Conservation (phyloP, 116 monocot species). For the Papilionanthe hybrid region DNA sequence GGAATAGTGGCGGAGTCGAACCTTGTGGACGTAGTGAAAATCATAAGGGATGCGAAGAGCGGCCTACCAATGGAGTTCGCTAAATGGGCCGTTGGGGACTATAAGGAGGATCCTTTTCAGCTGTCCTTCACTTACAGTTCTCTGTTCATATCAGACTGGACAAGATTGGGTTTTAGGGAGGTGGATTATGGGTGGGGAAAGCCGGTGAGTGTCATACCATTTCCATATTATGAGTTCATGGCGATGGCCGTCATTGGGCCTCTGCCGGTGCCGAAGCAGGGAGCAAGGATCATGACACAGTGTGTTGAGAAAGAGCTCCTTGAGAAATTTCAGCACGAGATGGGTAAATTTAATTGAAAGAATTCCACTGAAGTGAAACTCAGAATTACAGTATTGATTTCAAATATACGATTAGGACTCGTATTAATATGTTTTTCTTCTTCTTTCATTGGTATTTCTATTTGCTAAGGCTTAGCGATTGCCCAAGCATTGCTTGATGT, state of each 20-base stretch:
- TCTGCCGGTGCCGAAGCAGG: conserved; percentile 27
- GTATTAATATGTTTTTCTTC: no score
- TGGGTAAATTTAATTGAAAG: conserved; percentile 1
- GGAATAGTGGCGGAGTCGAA: conserved; percentile 6
- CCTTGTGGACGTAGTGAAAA: conserved; percentile 19
- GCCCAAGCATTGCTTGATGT: no score
- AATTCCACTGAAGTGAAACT: no score
- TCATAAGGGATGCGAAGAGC: conserved; percentile 32
- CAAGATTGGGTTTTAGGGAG: conserved; percentile 38
- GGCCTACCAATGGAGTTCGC: conserved; percentile 18
- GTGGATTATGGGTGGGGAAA: conserved; percentile 50
- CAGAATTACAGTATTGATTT: no score
- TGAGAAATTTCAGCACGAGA: conserved; percentile 15
- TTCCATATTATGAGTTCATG: conserved; percentile 33
- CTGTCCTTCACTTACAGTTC: conserved; percentile 25
- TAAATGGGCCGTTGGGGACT: conserved; percentile 32
- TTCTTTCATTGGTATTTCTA: no score
- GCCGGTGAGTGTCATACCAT: conserved; percentile 33
- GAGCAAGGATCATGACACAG: conserved; percentile 30
- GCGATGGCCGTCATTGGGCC: conserved; percentile 38
- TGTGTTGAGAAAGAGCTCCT: conserved; percentile 39
- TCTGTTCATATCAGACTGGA: conserved; percentile 55
- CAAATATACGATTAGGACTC: no score
- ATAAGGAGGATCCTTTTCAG: conserved; percentile 30
- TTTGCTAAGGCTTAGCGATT: no score